phyloP scores from a whole-genome alignment of 2,329 filamentous ascomycete genomes.

The Aspergillus costaricaensis region DNA sequence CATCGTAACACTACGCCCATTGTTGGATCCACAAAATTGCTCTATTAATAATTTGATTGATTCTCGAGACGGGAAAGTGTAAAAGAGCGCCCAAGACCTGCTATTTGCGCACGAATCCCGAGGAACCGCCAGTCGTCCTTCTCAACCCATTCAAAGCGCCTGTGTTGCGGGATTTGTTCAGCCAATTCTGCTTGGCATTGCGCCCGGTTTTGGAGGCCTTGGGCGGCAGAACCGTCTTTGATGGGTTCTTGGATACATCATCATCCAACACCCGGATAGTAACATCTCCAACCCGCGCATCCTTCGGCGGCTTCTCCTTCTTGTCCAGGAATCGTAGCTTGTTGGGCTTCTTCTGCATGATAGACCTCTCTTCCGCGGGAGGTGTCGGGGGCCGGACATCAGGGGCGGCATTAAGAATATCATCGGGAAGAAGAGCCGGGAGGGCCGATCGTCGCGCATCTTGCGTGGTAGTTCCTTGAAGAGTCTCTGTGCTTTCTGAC shows the following conservation, averaged over 20 bases:
- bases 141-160: conserved; percentile 38
- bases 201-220: conserved; percentile 46
- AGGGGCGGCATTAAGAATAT: conserved; percentile 52
- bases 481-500: conserved; percentile 45
- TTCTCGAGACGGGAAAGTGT: not conserved
- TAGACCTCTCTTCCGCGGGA: conserved; percentile 36
- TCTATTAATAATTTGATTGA: not conserved
- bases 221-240: conserved; percentile 46
- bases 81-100: conserved; percentile 10
- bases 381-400: conserved; percentile 48
- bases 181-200: conserved; percentile 43
- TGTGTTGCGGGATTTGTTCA: conserved; percentile 37
- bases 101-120: conserved; percentile 40
- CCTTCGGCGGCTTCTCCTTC: conserved; percentile 52
- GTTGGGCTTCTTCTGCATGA: conserved; percentile 37
- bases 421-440: conserved; percentile 54
- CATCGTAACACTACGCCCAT: not conserved
- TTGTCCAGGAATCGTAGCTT: conserved; percentile 54
- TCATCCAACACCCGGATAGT: conserved; percentile 53
- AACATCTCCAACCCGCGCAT: conserved; percentile 51
- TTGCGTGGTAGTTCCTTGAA: conserved; percentile 41
- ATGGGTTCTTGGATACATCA: conserved; percentile 34
- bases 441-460: conserved; percentile 43
- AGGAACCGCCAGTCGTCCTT: conserved; percentile 38
- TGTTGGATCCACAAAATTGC: not conserved